A percentile compares a stretch with the other conserved stretches of the same genome.
Evolutionary conservation across 2,329 filamentous ascomycete genomes (phyloP).

Genomic region (Fusarium dimerum): DNA sequence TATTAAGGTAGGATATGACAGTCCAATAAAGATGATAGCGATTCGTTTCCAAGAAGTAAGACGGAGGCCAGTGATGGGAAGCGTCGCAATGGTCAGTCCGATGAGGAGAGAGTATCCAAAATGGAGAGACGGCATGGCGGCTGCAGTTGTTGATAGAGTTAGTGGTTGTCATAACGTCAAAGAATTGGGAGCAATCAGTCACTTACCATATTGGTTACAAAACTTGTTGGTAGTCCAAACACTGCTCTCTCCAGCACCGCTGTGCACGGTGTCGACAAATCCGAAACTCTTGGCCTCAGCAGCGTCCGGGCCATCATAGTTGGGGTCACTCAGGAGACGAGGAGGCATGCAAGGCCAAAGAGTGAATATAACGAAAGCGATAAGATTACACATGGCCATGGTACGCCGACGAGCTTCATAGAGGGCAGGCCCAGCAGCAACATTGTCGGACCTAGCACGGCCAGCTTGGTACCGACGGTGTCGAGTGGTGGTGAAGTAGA

Average conservation of each 20-base stretch:
- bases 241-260: slow-evolving; percentile 53
- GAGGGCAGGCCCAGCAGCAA: slow-evolving; percentile 43
- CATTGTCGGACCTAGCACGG: slow-evolving; percentile 29
- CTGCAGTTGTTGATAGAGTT: slow-evolving; percentile 35
- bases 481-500: slow-evolving; percentile 68
- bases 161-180: slow-evolving; percentile 7
- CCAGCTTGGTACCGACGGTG: slow-evolving; percentile 42
- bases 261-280: slow-evolving; percentile 63
- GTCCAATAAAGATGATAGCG: slow-evolving; percentile 48
- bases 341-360: slow-evolving; percentile 66
- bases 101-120: slow-evolving; percentile 76
- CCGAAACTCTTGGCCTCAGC: slow-evolving; percentile 60
- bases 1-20: slow-evolving; percentile 66
- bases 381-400: slow-evolving; percentile 62
- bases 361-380: slow-evolving; percentile 63
- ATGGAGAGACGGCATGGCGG: slow-evolving; percentile 74
- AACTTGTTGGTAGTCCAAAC: slow-evolving; percentile 62
- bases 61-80: slow-evolving; percentile 60
- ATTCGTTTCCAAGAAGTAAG: slow-evolving; percentile 52
- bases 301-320: slow-evolving; percentile 56
- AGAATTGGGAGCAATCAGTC: too few species aligned
- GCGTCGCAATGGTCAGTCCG: slow-evolving; percentile 66
- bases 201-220: slow-evolving; percentile 72
- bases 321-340: slow-evolving; percentile 57
- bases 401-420: slow-evolving; percentile 60